phyloP scores from a whole-genome alignment of 139 green algal species.

The Volvox reticuliferus region DNA sequence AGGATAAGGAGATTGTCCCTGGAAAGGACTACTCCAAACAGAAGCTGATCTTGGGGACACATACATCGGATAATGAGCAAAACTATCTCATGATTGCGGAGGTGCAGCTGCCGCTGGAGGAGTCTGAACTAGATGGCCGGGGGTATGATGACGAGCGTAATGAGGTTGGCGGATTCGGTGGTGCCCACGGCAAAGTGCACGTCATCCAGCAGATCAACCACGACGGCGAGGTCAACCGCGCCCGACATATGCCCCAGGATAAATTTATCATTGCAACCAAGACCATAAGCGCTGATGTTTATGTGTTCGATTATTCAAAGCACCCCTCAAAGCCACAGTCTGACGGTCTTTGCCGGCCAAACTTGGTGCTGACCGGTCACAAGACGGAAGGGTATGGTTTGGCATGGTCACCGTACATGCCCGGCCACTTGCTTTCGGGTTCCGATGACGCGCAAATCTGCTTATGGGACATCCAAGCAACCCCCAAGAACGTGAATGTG shows the following conservation, averaged over 20 bases:
- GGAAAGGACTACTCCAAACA: conserved; percentile 93
- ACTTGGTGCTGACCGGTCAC: conserved; percentile 90
- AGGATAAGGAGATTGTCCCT: conserved; percentile 65
- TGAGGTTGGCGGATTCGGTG: conserved; percentile 95
- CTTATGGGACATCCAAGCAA: conserved; percentile 95
- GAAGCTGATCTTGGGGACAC: conserved; percentile 96
- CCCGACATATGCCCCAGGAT: conserved; percentile 87
- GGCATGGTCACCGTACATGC: conserved; percentile 90
- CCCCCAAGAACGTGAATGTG: conserved; percentile 43
- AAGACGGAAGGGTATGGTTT: conserved; percentile 98
- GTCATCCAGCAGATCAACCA: conserved; percentile 99
- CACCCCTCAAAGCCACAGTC: conserved; percentile 92
- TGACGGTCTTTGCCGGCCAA: conserved; percentile 86
- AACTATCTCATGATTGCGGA: conserved; percentile 99
- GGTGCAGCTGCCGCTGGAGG: conserved; percentile 93
- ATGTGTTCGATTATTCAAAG: conserved; percentile 98
- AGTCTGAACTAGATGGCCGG: conserved; percentile 85
- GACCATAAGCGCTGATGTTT: conserved; percentile 89
- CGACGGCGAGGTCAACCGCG: conserved; percentile 98
- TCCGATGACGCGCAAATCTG: conserved; percentile 99
- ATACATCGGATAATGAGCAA: conserved; percentile 98
- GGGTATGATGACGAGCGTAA: conserved; percentile 92
- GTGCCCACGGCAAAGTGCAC: conserved; percentile 82
- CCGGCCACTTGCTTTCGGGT: conserved; percentile 91
- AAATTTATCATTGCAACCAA: conserved; percentile 98